A percentile compares a stretch with the other conserved stretches of the same genome.
These are phyloP conservation scores for Imleria badia DNA, from an alignment of 768 basidiomycete genomes.

Conservation along the genomic window DNA sequence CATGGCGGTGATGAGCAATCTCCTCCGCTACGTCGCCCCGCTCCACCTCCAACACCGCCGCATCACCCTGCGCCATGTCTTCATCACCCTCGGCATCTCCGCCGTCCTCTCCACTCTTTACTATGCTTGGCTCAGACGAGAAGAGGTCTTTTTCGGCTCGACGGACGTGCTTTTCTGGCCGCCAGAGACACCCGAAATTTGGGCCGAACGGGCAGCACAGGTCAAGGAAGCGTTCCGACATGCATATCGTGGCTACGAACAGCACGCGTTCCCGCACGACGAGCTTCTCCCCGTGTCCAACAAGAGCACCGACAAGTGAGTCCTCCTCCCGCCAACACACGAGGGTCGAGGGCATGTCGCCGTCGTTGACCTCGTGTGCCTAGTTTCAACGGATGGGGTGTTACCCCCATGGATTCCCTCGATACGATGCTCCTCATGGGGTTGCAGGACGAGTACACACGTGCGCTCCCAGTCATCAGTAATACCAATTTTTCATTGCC, in stretches of 20 bases:
- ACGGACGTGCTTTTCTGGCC: not conserved
- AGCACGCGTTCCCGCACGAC: slow-evolving; percentile 61
- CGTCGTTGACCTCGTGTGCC: not conserved
- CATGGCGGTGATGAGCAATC: slow-evolving; percentile 1
- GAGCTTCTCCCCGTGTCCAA: slow-evolving; percentile 58
- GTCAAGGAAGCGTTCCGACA: slow-evolving; percentile 65
- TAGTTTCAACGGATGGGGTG: slow-evolving; percentile 81
- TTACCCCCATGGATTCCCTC: slow-evolving; percentile 76
- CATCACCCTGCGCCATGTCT: slow-evolving; percentile 15
- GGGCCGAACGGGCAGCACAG: slow-evolving; percentile 51
- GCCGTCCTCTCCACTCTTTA: slow-evolving; percentile 16
- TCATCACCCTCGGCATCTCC: slow-evolving; percentile 13
- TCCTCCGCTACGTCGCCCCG: slow-evolving; percentile 1
- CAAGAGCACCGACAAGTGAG: slow-evolving; percentile 49
- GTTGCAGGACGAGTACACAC: slow-evolving; percentile 64
- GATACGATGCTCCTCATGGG: slow-evolving; percentile 86
- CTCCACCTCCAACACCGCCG: slow-evolving; percentile 7
- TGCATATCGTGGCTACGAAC: slow-evolving; percentile 65
- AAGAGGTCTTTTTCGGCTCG: not conserved
- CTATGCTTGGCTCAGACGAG: slow-evolving; percentile 10
- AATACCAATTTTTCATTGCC: slow-evolving; percentile 48
- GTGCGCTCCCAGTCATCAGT: slow-evolving; percentile 54
- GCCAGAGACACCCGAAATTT: slow-evolving; percentile 31
- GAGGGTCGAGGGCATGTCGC: too few relatives aligned
- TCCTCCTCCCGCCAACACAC: not conserved